Conservation (phyloP, 352 stramenopile species). For the Poterioochromonas sp. region DNA sequence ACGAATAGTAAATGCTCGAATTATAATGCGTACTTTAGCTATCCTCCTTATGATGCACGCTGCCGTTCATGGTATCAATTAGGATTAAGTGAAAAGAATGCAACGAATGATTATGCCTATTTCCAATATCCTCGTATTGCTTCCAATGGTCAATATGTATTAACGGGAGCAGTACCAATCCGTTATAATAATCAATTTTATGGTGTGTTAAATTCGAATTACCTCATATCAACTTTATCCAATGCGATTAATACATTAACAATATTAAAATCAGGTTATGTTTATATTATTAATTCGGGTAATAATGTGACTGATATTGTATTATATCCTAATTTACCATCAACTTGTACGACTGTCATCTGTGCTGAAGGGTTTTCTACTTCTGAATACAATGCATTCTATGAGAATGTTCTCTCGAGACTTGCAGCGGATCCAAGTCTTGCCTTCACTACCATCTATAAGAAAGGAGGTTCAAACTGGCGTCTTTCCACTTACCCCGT, state of each 20-base stretch:
- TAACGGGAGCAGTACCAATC: not conserved
- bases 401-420: not conserved
- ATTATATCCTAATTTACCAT: not conserved
- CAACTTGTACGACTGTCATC: not conserved
- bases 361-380: not conserved
- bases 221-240: not conserved
- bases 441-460: not conserved
- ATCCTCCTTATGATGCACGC: not conserved
- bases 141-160: not conserved
- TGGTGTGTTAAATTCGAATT: not conserved
- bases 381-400: not conserved
- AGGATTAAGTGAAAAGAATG: not conserved
- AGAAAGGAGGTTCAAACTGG: constrained; percentile 19
- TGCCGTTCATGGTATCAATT: constrained; percentile 10
- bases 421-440: not conserved
- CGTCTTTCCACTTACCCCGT: not conserved
- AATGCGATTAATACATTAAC: constrained; percentile 1
- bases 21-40: not conserved
- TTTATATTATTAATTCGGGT: not conserved
- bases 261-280: constrained; percentile 7
- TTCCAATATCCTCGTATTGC: not conserved
- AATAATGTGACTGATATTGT: not conserved
- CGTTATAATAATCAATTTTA: too few species aligned
- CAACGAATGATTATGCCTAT: not conserved
- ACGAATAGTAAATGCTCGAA: too few species aligned